A percentile compares a stretch with the other conserved stretches of the same genome.
Evolutionary conservation across 768 basidiomycete species (phyloP).

Genomic region (Naganishia kalamii): DNA sequence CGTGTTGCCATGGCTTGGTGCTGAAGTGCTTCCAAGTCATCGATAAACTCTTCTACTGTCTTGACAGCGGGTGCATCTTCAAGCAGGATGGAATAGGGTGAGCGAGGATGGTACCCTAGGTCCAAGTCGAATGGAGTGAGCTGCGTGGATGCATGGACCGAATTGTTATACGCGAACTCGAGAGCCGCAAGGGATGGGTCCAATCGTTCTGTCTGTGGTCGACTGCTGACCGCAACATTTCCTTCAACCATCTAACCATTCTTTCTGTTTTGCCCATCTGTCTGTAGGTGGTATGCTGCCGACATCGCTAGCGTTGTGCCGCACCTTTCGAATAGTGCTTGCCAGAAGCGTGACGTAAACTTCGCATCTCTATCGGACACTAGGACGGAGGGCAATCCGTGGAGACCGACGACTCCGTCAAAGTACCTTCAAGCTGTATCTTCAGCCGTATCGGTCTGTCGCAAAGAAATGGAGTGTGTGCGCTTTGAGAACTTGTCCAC

Average conservation of each 20-base stretch:
- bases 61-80: background rate
- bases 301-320: conserved; percentile 47
- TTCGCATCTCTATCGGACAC: conserved; percentile 50
- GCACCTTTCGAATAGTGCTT: conserved; percentile 39
- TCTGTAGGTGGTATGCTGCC: conserved; percentile 50
- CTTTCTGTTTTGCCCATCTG: no score
- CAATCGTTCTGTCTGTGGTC: conserved; percentile 34
- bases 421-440: conserved; percentile 30
- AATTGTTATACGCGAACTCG: conserved; percentile 47
- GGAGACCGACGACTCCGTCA: conserved; percentile 6
- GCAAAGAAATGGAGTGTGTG: conserved; percentile 49
- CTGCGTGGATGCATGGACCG: conserved; percentile 34
- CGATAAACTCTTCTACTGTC: background rate
- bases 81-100: no score
- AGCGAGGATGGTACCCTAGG: conserved; percentile 37
- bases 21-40: no score
- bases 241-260: conserved; percentile 27
- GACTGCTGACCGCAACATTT: conserved; percentile 15
- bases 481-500: conserved; percentile 48
- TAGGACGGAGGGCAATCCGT: conserved; percentile 48
- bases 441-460: conserved; percentile 34
- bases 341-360: conserved; percentile 52
- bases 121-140: conserved; percentile 45
- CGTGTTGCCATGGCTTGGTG: no score
- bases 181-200: background rate